phyloP scores from a whole-genome alignment of 2,329 filamentous ascomycete genomes.

The Fusarium mexicanum region DNA sequence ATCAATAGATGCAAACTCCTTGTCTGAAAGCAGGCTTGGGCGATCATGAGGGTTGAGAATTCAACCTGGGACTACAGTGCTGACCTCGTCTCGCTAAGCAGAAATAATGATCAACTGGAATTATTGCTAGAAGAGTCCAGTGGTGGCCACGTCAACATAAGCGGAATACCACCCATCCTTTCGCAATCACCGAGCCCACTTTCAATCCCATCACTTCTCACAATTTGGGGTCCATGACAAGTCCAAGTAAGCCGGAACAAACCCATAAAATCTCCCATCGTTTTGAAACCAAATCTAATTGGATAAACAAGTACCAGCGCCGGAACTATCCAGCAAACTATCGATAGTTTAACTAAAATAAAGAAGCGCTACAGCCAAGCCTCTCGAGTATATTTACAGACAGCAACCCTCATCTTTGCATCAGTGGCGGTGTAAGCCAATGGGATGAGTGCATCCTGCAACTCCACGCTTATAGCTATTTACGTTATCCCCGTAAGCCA shows the following conservation, averaged over 20 bases:
- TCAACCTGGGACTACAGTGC: neutral
- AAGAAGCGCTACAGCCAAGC: neutral
- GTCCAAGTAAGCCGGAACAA: neutral
- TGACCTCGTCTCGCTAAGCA: constrained; percentile 16
- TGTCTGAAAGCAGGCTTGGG: neutral
- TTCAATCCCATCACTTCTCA: neutral
- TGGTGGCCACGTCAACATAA: constrained; percentile 5
- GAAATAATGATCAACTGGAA: neutral
- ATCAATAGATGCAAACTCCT: neutral
- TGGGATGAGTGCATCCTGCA: neutral
- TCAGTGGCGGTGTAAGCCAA: constrained; percentile 5
- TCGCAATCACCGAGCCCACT: neutral
- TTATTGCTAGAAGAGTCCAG: neutral
- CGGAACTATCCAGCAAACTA: neutral
- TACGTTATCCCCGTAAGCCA: neutral
- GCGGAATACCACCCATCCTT: neutral
- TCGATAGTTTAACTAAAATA: constrained; percentile 8
- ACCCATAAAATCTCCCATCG: neutral
- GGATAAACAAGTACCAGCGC: neutral
- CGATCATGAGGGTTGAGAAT: neutral
- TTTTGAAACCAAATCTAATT: neutral
- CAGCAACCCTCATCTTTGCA: neutral
- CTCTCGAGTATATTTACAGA: neutral
- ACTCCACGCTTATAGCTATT: constrained; percentile 1
- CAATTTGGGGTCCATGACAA: neutral